phyloP scores from a whole-genome alignment of 352 stramenopile species.

The Achlya hypogyna region DNA sequence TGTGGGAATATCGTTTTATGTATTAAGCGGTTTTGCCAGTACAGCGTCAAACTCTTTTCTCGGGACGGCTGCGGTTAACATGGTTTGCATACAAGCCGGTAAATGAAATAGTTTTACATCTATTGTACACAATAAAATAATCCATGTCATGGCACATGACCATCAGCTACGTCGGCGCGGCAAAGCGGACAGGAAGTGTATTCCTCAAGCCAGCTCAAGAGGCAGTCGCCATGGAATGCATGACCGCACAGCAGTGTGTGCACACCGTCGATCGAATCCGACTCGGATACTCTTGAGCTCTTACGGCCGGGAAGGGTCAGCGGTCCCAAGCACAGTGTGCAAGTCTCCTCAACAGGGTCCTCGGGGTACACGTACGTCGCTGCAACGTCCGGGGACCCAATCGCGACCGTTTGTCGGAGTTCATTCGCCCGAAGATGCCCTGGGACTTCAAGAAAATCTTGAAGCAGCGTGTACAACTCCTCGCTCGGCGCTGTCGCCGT shows the following conservation, averaged over 20 bases:
- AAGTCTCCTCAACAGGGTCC: background rate
- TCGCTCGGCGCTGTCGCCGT: background rate
- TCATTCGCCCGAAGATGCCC: background rate
- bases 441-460: slow-evolving; percentile 3
- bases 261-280: background rate
- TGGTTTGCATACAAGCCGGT: too few species aligned
- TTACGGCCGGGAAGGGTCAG: too few species aligned
- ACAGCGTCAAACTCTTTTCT: too few species aligned
- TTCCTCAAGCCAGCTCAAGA: slow-evolving; percentile 74
- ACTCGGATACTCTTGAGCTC: too few species aligned
- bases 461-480: background rate
- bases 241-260: background rate
- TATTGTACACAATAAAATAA: too few species aligned
- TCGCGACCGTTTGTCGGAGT: background rate
- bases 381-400: background rate
- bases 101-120: too few species aligned
- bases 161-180: slow-evolving; percentile 20
- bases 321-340: background rate
- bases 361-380: background rate
- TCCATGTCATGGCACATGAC: too few species aligned
- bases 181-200: slow-evolving; percentile 79
- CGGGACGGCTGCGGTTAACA: too few species aligned
- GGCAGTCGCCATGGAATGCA: slow-evolving; percentile 76
- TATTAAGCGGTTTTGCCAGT: too few species aligned
- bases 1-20: too few species aligned